Evolutionary conservation across 371 early-diverging fungal genomes (phyloP).

Genomic region (Rhizopus microsporus): DNA sequence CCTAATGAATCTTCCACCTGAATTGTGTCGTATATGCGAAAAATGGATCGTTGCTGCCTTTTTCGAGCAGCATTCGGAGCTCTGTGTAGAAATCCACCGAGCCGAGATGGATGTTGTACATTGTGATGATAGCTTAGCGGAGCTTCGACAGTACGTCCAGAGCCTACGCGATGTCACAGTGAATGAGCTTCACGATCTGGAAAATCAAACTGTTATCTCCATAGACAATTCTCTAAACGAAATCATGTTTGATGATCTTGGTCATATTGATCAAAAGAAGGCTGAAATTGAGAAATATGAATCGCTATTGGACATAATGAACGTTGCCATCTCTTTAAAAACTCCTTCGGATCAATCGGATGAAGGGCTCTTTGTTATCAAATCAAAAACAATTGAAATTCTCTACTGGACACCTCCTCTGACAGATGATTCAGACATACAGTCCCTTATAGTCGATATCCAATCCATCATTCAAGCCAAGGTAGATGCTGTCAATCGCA

Average conservation of each 20-base stretch:
- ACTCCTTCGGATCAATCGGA: conserved; percentile 22
- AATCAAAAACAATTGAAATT: conserved; percentile 43
- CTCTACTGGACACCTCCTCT: conserved; percentile 54
- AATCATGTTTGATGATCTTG: conserved; percentile 7
- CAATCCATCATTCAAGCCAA: conserved; percentile 27
- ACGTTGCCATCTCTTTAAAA: conserved; percentile 43
- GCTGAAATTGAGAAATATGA: conserved; percentile 30
- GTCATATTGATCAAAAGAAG: conserved; percentile 19
- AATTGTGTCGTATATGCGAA: conserved; percentile 83
- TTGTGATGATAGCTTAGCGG: conserved; percentile 73
- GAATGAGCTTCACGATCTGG: conserved; percentile 12
- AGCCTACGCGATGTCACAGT: conserved; percentile 52
- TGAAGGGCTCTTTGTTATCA: no score
- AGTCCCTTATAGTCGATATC: conserved; percentile 27
- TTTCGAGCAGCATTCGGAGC: conserved; percentile 77
- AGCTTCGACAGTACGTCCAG: conserved; percentile 57
- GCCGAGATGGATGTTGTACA: conserved; percentile 74
- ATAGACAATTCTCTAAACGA: conserved; percentile 11
- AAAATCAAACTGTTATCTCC: not conserved
- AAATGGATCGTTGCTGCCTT: conserved; percentile 68
- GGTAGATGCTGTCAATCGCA: conserved; percentile 41
- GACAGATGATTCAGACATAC: conserved; percentile 28
- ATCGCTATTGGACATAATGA: conserved; percentile 26
- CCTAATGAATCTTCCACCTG: conserved; percentile 33
- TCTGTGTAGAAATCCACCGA: conserved; percentile 79